A percentile compares a stretch with the other conserved stretches of the same genome.
Evolutionary conservation across 768 basidiomycete species (phyloP).

Genomic region (Mycena belliarum): DNA sequence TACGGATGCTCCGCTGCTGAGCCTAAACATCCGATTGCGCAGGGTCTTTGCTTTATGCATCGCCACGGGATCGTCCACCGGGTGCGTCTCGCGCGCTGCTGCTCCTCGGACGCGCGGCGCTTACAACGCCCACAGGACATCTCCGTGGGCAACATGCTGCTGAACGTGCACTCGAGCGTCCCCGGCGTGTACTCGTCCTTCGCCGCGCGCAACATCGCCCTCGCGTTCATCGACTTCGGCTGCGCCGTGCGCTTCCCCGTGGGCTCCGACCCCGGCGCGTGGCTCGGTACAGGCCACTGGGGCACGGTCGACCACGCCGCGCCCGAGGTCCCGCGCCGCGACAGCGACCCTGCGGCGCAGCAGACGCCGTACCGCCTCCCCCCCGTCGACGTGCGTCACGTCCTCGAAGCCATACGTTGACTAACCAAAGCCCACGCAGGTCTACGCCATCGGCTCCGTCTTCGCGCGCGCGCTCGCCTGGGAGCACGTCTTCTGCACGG

Average conservation of each 20-base stretch:
- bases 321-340: conserved; percentile 18
- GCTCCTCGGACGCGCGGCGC: background rate
- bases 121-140: conserved; percentile 16
- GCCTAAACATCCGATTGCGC: background rate
- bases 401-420: background rate
- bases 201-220: conserved; percentile 6
- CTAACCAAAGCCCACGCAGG: background rate
- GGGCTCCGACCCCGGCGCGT: conserved; percentile 3
- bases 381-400: conserved; percentile 15
- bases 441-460: conserved; percentile 19
- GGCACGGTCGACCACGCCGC: conserved; percentile 19
- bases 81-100: conserved; percentile 5
- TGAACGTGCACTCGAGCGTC: conserved; percentile 17
- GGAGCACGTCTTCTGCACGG: conserved; percentile 20
- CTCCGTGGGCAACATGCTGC: conserved; percentile 16
- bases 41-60: conserved; percentile 21
- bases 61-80: conserved; percentile 20
- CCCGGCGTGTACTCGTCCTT: conserved; percentile 18
- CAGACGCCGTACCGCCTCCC: conserved; percentile 14
- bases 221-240: conserved; percentile 19
- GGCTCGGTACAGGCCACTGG: conserved; percentile 18
- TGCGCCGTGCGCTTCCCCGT: conserved; percentile 14
- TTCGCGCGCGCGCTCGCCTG: conserved; percentile 16
- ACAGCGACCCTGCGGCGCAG: background rate
- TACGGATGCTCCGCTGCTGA: conserved; percentile 3